These are phyloP conservation scores for Pichia manshurica DNA, from an alignment of 805 yeast species.

Conservation along the genomic window DNA sequence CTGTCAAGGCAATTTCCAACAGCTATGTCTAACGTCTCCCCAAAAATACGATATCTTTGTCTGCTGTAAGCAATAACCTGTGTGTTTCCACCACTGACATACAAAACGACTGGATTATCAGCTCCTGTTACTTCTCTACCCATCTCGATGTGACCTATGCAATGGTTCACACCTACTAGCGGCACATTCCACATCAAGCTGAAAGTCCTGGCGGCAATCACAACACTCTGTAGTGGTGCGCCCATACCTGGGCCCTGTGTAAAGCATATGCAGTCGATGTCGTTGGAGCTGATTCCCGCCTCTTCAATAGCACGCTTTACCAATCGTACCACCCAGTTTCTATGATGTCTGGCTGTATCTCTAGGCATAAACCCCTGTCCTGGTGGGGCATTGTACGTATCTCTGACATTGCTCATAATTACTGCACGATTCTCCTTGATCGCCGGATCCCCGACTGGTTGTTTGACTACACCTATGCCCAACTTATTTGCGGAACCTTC, in stretches of 20 bases:
- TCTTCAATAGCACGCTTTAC: slow-evolving; percentile 61
- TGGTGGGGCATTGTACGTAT: slow-evolving; percentile 93
- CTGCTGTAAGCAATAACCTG: slow-evolving; percentile 96
- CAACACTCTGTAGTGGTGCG: slow-evolving; percentile 92
- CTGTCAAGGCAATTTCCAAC: slow-evolving; percentile 95
- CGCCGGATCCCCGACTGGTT: slow-evolving; percentile 50
- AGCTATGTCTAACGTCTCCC: slow-evolving; percentile 97
- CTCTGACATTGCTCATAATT: slow-evolving; percentile 84
- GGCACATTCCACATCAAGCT: slow-evolving; percentile 78
- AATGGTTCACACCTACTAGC: slow-evolving; percentile 91
- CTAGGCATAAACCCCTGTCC: slow-evolving; percentile 97
- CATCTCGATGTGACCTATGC: slow-evolving; percentile 98
- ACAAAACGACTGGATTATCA: slow-evolving; percentile 90
- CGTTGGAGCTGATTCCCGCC: slow-evolving; percentile 43
- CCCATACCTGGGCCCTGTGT: slow-evolving; percentile 99
- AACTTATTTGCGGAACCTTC: slow-evolving; percentile 97
- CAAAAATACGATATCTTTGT: slow-evolving; percentile 93
- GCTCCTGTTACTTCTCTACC: slow-evolving; percentile 99
- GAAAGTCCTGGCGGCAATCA: slow-evolving; percentile 83
- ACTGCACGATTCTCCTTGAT: slow-evolving; percentile 53
- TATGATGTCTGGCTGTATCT: slow-evolving; percentile 94
- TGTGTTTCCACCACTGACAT: slow-evolving; percentile 98
- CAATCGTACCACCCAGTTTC: slow-evolving; percentile 87
- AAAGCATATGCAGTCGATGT: slow-evolving; percentile 78
- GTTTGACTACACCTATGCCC: slow-evolving; percentile 89